Evolutionary conservation across 2,329 filamentous ascomycete genomes (phyloP).

Genomic region (Fusarium brachygibbosum): DNA sequence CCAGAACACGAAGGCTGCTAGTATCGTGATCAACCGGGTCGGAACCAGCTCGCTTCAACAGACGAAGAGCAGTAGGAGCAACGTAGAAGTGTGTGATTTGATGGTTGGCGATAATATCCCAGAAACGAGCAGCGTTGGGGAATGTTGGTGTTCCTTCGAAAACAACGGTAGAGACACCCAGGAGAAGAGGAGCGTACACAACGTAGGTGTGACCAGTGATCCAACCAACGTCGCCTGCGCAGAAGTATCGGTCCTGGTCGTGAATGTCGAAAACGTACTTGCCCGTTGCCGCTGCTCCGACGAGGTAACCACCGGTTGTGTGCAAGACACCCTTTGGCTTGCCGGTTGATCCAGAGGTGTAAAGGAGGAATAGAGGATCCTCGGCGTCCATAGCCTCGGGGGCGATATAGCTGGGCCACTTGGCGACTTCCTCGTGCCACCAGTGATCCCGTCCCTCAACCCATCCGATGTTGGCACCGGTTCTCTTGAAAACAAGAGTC

Average conservation of each 20-base stretch:
- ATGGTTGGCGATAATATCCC: slow-evolving; percentile 93
- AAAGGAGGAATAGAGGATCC: slow-evolving; percentile 92
- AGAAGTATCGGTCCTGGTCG: slow-evolving; percentile 89
- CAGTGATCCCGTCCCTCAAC: slow-evolving; percentile 86
- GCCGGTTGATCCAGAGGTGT: slow-evolving; percentile 94
- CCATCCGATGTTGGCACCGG: slow-evolving; percentile 87
- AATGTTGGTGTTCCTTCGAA: slow-evolving; percentile 96
- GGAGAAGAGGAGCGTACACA: slow-evolving; percentile 88
- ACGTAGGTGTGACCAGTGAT: slow-evolving; percentile 98
- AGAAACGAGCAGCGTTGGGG: slow-evolving; percentile 93
- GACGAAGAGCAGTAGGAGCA: slow-evolving; percentile 86
- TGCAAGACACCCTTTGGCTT: slow-evolving; percentile 98
- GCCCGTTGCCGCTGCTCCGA: slow-evolving; percentile 88
- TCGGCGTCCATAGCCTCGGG: slow-evolving; percentile 89
- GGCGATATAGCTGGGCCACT: slow-evolving; percentile 89
- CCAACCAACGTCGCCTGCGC: slow-evolving; percentile 95
- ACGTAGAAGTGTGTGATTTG: slow-evolving; percentile 96
- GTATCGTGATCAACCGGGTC: slow-evolving; percentile 82
- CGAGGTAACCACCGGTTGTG: slow-evolving; percentile 88
- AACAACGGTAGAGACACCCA: slow-evolving; percentile 90
- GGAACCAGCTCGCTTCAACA: slow-evolving; percentile 91
- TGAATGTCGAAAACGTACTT: slow-evolving; percentile 99
- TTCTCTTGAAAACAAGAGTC: slow-evolving; percentile 90
- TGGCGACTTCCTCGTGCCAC: slow-evolving; percentile 97
- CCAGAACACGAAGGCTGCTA: slow-evolving; percentile 85